Evolutionary conservation across 2,329 filamentous ascomycete genomes (phyloP), one percentile per base, ranked within the genome.

Genomic region (Fusarium sp.): DNA sequence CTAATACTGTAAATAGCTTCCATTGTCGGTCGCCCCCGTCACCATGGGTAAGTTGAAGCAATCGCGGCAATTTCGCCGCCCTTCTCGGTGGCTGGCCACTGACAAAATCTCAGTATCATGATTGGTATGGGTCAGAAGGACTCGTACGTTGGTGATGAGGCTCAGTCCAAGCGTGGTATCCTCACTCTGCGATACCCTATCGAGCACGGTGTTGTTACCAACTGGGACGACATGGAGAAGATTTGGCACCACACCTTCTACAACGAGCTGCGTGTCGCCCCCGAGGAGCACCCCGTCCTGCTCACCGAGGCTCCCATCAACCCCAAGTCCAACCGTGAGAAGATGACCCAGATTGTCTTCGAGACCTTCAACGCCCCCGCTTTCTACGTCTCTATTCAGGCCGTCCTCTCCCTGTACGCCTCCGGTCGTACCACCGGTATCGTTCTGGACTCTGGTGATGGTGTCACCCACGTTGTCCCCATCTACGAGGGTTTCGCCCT

Each of bases 201-300:
- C 84, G 96, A 99, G 90, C 96, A 99, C 91, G 96, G 96, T 96
- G 96, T 99, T 80, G 96, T 99, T 83, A 99, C 96, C 88, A 98
- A 98, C 93, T 99, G 96, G 96, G 96, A 99, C 85, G 96, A 98
- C 86, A 98, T 98, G 96, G 96, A 98, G 90, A 98, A 98, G 92
- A 98, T 99, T 80, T 99, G 96, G 96, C 96, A 99, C 86, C 96
- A 99, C 93, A 98, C 96, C 82, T 99, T 99, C 90, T 99, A 98
- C 93, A 99, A 99, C 88, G 96, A 99, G 90, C 90, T 99, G 82
- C 95, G 96, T 95, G 96, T 99, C 75, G 96, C 96, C 79, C 96
- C 96, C 79, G 96, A 99, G 90, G 96, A 99, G 92, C 96, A 99
- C 91, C 96, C 96, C 79, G 94, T 98, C 83, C 91, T 99, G 82